Conservation (phyloP, 163 green algal genomes). For the Prototheca wickerhamii region DNA sequence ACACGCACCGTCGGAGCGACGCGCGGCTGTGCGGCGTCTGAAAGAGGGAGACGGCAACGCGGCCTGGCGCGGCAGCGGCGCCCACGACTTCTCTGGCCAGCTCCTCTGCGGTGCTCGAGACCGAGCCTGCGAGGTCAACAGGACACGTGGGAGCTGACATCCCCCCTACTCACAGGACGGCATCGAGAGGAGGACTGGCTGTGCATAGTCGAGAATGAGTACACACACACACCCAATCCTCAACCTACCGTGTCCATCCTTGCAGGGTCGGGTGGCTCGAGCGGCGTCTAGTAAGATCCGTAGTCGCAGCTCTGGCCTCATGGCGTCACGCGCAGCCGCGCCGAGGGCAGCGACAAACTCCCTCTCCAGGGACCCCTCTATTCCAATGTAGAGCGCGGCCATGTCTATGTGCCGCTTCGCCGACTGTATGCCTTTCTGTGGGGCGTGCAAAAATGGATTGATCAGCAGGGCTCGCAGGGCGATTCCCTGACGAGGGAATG, state of each 20-base stretch:
- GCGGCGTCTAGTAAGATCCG: constrained; percentile 24
- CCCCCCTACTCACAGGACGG: no score
- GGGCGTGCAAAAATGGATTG: neutral
- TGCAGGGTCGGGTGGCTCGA: neutral
- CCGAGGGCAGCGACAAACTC: constrained; percentile 18
- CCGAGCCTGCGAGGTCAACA: neutral
- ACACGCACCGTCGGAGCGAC: constrained; percentile 17
- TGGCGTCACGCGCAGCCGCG: constrained; percentile 3
- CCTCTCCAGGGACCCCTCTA: constrained; percentile 3
- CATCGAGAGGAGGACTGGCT: no score
- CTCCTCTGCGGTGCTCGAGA: constrained; percentile 24
- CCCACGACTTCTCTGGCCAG: neutral
- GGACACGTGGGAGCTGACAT: no score
- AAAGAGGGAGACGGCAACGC: constrained; percentile 21
- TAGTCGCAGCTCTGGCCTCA: constrained; percentile 4
- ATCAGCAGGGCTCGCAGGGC: neutral
- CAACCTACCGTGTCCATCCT: neutral
- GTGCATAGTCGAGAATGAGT: no score
- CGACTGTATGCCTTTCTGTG: neutral
- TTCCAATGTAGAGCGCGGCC: constrained; percentile 26
- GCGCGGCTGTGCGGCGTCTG: constrained; percentile 28
- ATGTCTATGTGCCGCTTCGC: constrained; percentile 15
- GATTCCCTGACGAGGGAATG: neutral
- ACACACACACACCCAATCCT: no score
- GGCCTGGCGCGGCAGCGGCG: neutral